Evolutionary conservation across 139 green algal genomes (phyloP).

Genomic region (Coelastrella sp.): DNA sequence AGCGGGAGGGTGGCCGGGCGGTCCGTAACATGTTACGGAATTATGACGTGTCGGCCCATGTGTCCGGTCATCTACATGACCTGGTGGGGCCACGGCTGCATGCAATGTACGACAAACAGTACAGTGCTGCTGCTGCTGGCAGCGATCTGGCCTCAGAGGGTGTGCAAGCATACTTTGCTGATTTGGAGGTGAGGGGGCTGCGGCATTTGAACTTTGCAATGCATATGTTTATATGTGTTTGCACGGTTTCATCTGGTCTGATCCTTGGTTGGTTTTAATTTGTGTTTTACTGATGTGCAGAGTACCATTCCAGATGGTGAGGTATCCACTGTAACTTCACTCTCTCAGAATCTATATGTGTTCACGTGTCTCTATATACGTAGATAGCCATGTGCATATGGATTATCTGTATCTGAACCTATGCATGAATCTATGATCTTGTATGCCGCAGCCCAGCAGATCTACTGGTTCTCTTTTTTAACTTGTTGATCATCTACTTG

Average conservation of each 20-base stretch:
- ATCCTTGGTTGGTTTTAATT: not conserved
- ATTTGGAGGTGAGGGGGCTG: constrained; percentile 10
- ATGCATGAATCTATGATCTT: too few species aligned
- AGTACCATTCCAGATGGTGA: too few species aligned
- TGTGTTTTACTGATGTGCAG: too few species aligned
- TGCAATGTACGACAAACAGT: constrained; percentile 4
- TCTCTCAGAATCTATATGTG: too few species aligned
- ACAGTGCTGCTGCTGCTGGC: not conserved
- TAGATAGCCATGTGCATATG: too few species aligned
- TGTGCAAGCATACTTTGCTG: not conserved
- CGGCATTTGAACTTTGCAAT: not conserved
- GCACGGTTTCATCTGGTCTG: not conserved
- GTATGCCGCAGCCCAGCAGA: too few species aligned
- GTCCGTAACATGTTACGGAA: constrained; percentile 5
- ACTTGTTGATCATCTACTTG: not conserved
- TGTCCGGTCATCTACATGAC: constrained; percentile 37
- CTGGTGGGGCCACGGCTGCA: constrained; percentile 12
- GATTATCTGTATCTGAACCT: too few species aligned
- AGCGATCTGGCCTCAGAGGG: not conserved
- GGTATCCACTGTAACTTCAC: too few species aligned
- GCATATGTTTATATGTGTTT: not conserved
- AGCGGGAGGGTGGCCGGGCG: constrained; percentile 2
- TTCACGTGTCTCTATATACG: too few species aligned
- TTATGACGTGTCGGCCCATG: constrained; percentile 36
- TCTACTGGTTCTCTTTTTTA: too few species aligned